Base-by-base conservation (phyloP, 148 eudicot species). In the Euryodendron excelsum region DNA sequence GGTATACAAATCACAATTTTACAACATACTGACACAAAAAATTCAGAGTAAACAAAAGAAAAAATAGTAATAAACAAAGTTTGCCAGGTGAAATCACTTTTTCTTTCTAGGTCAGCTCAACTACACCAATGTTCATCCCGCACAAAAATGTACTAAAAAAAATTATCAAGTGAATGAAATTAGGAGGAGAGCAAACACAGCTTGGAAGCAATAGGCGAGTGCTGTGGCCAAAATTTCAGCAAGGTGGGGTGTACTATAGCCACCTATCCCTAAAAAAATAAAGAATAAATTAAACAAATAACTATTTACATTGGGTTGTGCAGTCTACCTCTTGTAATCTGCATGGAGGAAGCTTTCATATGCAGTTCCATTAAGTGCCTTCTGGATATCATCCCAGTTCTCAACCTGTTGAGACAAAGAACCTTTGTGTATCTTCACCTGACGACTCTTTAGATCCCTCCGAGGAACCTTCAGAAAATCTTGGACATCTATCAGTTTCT, bases 401-500 rank as follows among this genome's bases (percentile, higher is more conserved):
- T 88, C 86, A 69, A 95, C 92, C 63, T 93, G 94, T 60, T 85
- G 87, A 0, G 89, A 84, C 59, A 93, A 82, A 8, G 90, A 62
- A 44, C 96, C 96, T 82, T 84, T 91, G 82, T 95, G 98, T 86
- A 95, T 95, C 84, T 94, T 94, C 80, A 92, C 97, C 82, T 92
- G 98, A n/a, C 84, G 86, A 75, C 93, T 92, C 0, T 85, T 85
- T 59, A 94, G 82, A 10, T 90, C 89, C 86, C 78, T 85, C 58
- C 71, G 83, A 6, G 97, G 92, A 15, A 92, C 88, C 85, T 78
- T 85, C 65, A 94, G 86, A 75, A 94, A 94, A 30, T 91, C 92
- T 85, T 89, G 92, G 80, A 92, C 92, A 23, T 94, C 97, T 2
- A 77, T 55, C 78, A 92, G 39, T 74, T 86, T 86, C 92, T 88